These are phyloP conservation scores for Hypoxylon sp. DNA, from an alignment of 2,329 filamentous ascomycete species.

Conservation along the genomic window DNA sequence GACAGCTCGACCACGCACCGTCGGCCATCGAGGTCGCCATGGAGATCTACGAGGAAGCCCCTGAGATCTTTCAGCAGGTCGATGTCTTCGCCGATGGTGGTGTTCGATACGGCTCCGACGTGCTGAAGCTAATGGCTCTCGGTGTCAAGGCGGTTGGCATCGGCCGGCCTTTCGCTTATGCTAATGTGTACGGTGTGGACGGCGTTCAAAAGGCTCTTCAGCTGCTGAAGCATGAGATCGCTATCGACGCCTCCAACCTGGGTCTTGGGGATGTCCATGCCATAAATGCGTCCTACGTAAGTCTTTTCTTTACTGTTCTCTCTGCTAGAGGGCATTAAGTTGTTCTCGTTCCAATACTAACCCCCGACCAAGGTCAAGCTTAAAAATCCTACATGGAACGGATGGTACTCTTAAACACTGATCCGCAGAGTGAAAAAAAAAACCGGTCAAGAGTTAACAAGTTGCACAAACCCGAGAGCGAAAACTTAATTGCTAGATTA, in stretches of 20 bases:
- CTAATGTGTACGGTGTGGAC: conserved; percentile 55
- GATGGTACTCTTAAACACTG: too few species aligned
- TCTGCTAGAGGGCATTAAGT: too few species aligned
- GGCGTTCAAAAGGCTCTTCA: conserved; percentile 54
- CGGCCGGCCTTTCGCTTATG: conserved; percentile 57
- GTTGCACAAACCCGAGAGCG: too few species aligned
- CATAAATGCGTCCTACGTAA: too few species aligned
- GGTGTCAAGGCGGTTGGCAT: conserved; percentile 50
- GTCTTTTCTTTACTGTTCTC: too few species aligned
- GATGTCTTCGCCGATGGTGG: conserved; percentile 49
- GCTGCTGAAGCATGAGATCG: conserved; percentile 56
- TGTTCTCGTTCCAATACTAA: too few species aligned
- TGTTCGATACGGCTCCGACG: conserved; percentile 47
- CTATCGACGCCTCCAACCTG: conserved; percentile 43
- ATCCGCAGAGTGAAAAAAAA: too few species aligned
- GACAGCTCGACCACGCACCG: conserved; percentile 46
- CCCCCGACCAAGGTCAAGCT: too few species aligned
- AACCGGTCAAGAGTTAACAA: too few species aligned
- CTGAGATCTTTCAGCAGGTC: conserved; percentile 44
- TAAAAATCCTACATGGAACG: too few species aligned
- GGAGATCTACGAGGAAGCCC: conserved; percentile 43
- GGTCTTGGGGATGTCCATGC: conserved; percentile 43
- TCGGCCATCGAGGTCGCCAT: conserved; percentile 45
- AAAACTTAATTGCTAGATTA: too few species aligned
- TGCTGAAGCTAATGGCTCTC: conserved; percentile 48